Conservation (phyloP, 2,329 filamentous ascomycete species). For the Colletotrichum magnum region DNA sequence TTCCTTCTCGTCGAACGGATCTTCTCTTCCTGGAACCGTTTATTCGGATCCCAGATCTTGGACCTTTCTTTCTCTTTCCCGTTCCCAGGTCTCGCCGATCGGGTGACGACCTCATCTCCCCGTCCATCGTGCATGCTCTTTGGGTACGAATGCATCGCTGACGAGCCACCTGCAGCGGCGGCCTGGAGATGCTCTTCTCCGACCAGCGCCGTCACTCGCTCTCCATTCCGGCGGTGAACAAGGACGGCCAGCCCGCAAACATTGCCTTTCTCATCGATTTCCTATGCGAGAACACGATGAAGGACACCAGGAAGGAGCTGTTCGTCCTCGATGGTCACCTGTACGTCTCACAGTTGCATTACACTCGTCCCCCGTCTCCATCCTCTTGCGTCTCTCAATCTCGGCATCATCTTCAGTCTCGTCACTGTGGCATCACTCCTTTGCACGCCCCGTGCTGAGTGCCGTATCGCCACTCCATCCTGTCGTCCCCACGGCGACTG, state of each 20-base stretch:
- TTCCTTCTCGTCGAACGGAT: background rate
- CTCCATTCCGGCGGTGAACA: slow-evolving; percentile 74
- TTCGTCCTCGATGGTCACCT: slow-evolving; percentile 91
- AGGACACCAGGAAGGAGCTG: slow-evolving; percentile 86
- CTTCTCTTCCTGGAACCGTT: slow-evolving; percentile 14
- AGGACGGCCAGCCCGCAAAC: slow-evolving; percentile 73
- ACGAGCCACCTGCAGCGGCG: slow-evolving; percentile 72
- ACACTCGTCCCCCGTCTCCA: slow-evolving; percentile 29
- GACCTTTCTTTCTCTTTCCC: background rate
- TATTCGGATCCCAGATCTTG: background rate
- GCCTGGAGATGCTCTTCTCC: slow-evolving; percentile 93
- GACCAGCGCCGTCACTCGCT: slow-evolving; percentile 83
- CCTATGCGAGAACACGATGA: slow-evolving; percentile 87
- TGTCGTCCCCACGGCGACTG: slow-evolving; percentile 4
- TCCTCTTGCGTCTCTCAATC: slow-evolving; percentile 29
- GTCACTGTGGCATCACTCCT: slow-evolving; percentile 20
- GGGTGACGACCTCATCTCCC: slow-evolving; percentile 16
- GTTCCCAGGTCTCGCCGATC: slow-evolving; percentile 1
- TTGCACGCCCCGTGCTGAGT: slow-evolving; percentile 30
- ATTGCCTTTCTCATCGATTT: slow-evolving; percentile 84
- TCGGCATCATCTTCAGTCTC: slow-evolving; percentile 24
- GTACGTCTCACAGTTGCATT: slow-evolving; percentile 68
- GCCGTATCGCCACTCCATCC: slow-evolving; percentile 27
- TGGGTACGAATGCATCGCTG: slow-evolving; percentile 24
- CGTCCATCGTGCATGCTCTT: slow-evolving; percentile 15